Conservation (phyloP, 192 early-diverging fungal species). For the Coemansia sp. region DNA sequence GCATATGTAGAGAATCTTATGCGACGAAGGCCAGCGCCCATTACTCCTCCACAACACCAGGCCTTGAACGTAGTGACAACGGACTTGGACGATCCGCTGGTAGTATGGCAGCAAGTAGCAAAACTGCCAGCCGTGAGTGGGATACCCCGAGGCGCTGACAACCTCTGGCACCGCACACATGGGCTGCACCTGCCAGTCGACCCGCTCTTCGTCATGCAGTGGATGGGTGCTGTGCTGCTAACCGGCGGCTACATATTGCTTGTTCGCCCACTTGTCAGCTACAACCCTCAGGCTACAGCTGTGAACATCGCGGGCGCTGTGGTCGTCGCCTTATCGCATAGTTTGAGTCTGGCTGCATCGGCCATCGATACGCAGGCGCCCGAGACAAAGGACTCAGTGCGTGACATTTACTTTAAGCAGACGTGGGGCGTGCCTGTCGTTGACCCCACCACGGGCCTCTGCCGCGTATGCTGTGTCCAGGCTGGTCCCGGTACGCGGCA, state of each 20-base stretch:
- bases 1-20: slow-evolving; percentile 28
- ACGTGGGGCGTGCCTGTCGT: slow-evolving; percentile 37
- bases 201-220: slow-evolving; percentile 40
- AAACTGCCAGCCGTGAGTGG: slow-evolving; percentile 21
- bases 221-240: slow-evolving; percentile 25
- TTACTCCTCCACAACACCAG: slow-evolving; percentile 4
- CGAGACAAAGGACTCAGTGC: slow-evolving; percentile 3
- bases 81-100: slow-evolving; percentile 24
- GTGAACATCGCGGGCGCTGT: not conserved
- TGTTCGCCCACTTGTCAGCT: slow-evolving; percentile 19
- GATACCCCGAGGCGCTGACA: slow-evolving; percentile 23
- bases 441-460: slow-evolving; percentile 29
- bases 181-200: slow-evolving; percentile 41
- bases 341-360: slow-evolving; percentile 31
- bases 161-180: slow-evolving; percentile 37
- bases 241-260: slow-evolving; percentile 22
- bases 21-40: slow-evolving; percentile 24
- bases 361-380: slow-evolving; percentile 27
- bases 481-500: slow-evolving; percentile 34
- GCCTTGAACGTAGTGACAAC: not conserved
- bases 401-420: slow-evolving; percentile 37
- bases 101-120: slow-evolving; percentile 30
- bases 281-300: not conserved
- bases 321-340: not conserved
- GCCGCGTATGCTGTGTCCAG: slow-evolving; percentile 41